These are phyloP conservation scores for Colletotrichum theobromicola DNA, from an alignment of 2,329 filamentous ascomycete species.

Conservation along the genomic window DNA sequence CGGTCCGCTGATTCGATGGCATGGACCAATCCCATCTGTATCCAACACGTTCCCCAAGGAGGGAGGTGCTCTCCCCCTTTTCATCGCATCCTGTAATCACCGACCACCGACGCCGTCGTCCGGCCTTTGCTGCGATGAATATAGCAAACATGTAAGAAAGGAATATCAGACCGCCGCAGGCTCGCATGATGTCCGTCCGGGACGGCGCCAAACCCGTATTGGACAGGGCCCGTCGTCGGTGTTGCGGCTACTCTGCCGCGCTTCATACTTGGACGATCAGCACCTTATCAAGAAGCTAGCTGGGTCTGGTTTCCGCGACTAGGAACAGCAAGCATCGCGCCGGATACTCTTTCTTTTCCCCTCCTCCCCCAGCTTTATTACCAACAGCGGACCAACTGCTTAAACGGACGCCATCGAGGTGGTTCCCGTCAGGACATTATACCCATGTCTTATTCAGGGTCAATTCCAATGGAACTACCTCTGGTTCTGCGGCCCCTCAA, in stretches of 20 bases:
- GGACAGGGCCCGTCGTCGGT: neutral
- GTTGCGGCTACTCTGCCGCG: neutral
- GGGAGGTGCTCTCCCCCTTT: neutral
- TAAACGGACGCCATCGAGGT: neutral
- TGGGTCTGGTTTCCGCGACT: neutral
- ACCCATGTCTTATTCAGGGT: neutral
- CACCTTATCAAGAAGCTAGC: constrained; percentile 1
- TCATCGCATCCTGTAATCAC: neutral
- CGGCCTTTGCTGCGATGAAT: neutral
- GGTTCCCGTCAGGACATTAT: neutral
- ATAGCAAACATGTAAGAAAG: neutral
- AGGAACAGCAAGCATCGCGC: neutral
- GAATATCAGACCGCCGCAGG: neutral
- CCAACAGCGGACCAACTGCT: neutral
- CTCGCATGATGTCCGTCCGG: neutral
- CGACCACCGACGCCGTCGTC: neutral
- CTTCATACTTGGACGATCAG: neutral
- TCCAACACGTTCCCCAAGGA: neutral
- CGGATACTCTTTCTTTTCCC: neutral
- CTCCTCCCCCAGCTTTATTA: neutral
- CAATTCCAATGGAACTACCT: neutral
- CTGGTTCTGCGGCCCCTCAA: neutral
- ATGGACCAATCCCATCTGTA: neutral
- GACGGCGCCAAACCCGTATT: neutral
- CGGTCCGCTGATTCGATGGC: neutral